phyloP scores from a whole-genome alignment of 306 rosid species.

The Albizia julibrissin region DNA sequence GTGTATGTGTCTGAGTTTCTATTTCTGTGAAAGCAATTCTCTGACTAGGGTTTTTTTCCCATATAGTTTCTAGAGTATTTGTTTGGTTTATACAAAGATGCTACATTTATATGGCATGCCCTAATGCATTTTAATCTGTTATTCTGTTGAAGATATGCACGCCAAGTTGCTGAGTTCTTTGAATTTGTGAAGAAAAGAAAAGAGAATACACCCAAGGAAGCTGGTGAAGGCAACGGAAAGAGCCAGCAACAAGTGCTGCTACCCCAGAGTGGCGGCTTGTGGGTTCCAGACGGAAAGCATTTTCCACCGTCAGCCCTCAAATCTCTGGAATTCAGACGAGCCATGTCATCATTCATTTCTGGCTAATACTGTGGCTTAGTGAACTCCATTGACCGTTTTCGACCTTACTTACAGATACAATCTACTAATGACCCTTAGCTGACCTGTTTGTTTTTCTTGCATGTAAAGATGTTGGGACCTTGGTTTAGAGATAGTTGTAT shows the following conservation, averaged over 20 bases:
- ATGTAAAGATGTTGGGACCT: constrained; percentile 51
- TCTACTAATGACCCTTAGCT: constrained; percentile 30
- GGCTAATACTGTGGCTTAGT: constrained; percentile 35
- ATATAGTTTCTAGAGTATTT: not conserved
- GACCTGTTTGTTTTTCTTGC: constrained; percentile 40
- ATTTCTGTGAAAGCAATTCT: not conserved
- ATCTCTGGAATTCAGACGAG: constrained; percentile 66
- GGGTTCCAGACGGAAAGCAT: constrained; percentile 73
- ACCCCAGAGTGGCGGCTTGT: constrained; percentile 62
- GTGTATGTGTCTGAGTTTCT: not conserved
- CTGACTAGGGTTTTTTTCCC: not conserved
- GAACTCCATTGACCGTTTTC: not conserved
- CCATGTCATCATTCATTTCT: constrained; percentile 67
- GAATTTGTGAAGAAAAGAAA: constrained; percentile 88
- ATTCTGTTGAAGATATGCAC: constrained; percentile 53
- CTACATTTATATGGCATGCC: not conserved
- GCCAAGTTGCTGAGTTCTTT: constrained; percentile 91
- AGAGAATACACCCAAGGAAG: constrained; percentile 49
- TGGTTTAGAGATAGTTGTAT: constrained; percentile 44
- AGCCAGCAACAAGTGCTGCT: constrained; percentile 57
- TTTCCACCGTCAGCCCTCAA: constrained; percentile 62
- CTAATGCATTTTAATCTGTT: not conserved
- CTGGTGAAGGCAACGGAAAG: constrained; percentile 41
- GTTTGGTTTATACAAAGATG: not conserved
- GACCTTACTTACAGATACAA: not conserved